A percentile compares a stretch with the other conserved stretches of the same genome.
Evolutionary conservation across 2,329 filamentous ascomycete genomes (phyloP).

Genomic region (Aspergillus aculeatinus): DNA sequence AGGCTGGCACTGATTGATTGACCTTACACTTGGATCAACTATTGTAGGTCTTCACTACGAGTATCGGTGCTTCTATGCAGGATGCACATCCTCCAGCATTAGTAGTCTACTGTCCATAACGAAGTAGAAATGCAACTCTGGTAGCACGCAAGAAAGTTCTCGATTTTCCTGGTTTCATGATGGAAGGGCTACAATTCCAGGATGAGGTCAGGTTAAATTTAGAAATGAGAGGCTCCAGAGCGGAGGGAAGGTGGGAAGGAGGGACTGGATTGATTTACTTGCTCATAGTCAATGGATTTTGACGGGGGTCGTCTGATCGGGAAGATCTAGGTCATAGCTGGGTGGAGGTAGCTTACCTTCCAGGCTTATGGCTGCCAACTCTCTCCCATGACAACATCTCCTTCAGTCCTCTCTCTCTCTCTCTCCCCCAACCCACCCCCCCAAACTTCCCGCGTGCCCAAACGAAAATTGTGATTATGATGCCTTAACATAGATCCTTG

Average conservation of each 20-base stretch:
- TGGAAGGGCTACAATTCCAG: not conserved
- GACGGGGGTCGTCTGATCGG: not conserved
- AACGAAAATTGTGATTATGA: not conserved
- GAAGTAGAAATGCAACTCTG: not conserved
- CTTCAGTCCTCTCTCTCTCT: not conserved
- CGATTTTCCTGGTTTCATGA: not conserved
- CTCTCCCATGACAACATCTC: constrained; percentile 3
- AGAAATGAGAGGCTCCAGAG: not conserved
- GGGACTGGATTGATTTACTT: not conserved
- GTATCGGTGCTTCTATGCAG: constrained; percentile 14
- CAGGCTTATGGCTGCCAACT: not conserved
- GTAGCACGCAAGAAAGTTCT: not conserved
- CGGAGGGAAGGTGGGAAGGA: not conserved
- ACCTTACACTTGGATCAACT: constrained; percentile 4
- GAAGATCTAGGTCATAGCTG: no score
- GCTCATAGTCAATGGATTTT: not conserved
- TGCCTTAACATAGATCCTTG: constrained; percentile 10
- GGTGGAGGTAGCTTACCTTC: no score
- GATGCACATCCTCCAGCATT: constrained; percentile 5
- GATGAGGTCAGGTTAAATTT: not conserved
- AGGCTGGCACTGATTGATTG: constrained; percentile 13
- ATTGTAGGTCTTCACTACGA: not conserved
- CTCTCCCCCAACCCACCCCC: no score
- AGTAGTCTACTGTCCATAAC: no score
- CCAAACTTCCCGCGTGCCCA: not conserved